phyloP scores from a whole-genome alignment of 2,329 filamentous ascomycete species.

The Thelonectria olida region DNA sequence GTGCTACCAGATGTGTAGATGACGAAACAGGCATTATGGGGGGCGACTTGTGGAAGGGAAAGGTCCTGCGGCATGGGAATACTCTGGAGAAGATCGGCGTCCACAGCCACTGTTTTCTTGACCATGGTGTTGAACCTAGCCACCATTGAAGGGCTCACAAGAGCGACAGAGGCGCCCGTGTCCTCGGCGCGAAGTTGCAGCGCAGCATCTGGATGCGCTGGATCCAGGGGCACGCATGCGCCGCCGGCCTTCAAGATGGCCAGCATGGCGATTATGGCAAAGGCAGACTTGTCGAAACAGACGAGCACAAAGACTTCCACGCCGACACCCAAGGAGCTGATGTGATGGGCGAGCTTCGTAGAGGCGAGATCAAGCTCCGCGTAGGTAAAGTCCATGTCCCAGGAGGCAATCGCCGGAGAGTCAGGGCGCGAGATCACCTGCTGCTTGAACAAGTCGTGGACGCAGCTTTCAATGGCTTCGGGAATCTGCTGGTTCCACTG shows the following conservation, averaged over 20 bases:
- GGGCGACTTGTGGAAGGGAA: not conserved
- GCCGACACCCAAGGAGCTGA: constrained; percentile 10
- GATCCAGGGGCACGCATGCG: constrained; percentile 23
- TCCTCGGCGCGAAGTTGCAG: constrained; percentile 20
- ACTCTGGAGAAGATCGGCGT: constrained; percentile 1
- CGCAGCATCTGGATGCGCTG: constrained; percentile 32
- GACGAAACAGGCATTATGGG: constrained; percentile 28
- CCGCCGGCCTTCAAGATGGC: constrained; percentile 32
- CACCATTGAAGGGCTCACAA: constrained; percentile 15
- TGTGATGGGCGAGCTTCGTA: constrained; percentile 18
- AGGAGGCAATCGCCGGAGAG: constrained; percentile 26
- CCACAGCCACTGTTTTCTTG: constrained; percentile 14
- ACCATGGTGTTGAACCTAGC: constrained; percentile 14
- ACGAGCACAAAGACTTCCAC: constrained; percentile 16
- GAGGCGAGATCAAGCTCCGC: constrained; percentile 27
- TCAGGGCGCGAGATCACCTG: not conserved
- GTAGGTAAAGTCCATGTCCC: constrained; percentile 31
- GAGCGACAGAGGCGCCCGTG: constrained; percentile 22
- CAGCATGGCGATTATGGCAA: constrained; percentile 26
- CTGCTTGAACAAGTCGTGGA: constrained; percentile 26
- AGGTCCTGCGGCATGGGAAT: not conserved
- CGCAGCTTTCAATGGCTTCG: constrained; percentile 11
- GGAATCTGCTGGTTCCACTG: constrained; percentile 26
- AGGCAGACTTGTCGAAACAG: constrained; percentile 31
- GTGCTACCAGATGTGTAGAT: constrained; percentile 35